Evolutionary conservation across 257 asterid species (phyloP).

Genomic region (Linderniella brevidens): DNA sequence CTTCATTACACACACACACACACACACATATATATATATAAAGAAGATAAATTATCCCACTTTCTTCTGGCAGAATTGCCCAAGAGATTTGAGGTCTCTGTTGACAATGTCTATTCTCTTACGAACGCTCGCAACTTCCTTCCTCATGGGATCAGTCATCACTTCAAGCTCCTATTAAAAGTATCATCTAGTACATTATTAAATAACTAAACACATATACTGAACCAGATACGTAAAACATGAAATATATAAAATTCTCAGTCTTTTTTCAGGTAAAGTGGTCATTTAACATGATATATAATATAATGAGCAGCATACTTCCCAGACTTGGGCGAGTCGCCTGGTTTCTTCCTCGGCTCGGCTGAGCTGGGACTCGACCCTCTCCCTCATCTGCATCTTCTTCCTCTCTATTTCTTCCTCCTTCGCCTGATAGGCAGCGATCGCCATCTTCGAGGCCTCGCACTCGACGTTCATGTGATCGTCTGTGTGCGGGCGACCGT

Average conservation of each 20-base stretch:
- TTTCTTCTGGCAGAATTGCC: slow-evolving; percentile 72
- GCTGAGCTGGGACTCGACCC: slow-evolving; percentile 53
- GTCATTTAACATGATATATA: neutral
- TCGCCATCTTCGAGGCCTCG: slow-evolving; percentile 46
- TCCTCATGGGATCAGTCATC: slow-evolving; percentile 79
- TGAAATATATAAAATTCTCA: neutral
- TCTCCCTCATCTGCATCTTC: slow-evolving; percentile 46
- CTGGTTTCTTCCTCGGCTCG: slow-evolving; percentile 63
- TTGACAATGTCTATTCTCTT: slow-evolving; percentile 48
- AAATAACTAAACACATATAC: neutral
- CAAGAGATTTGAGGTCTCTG: slow-evolving; percentile 67
- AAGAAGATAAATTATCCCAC: slow-evolving; percentile 18
- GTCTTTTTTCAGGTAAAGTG: too few species aligned
- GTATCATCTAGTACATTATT: neutral
- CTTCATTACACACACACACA: too few species aligned
- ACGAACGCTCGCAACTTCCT: slow-evolving; percentile 59
- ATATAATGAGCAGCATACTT: slow-evolving; percentile 21
- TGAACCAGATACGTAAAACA: neutral
- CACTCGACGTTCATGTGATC: slow-evolving; percentile 33
- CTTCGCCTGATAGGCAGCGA: slow-evolving; percentile 48
- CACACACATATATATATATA: neutral
- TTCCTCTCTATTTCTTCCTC: slow-evolving; percentile 81
- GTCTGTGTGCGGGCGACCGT: slow-evolving; percentile 40
- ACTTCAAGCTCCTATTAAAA: slow-evolving; percentile 57
- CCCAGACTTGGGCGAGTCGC: slow-evolving; percentile 71